Percentiles rank a stretch among this genome's conserved stretches.
phyloP scores from a whole-genome alignment of 78 protist genomes.

The Creolimax fragrantissima region DNA sequence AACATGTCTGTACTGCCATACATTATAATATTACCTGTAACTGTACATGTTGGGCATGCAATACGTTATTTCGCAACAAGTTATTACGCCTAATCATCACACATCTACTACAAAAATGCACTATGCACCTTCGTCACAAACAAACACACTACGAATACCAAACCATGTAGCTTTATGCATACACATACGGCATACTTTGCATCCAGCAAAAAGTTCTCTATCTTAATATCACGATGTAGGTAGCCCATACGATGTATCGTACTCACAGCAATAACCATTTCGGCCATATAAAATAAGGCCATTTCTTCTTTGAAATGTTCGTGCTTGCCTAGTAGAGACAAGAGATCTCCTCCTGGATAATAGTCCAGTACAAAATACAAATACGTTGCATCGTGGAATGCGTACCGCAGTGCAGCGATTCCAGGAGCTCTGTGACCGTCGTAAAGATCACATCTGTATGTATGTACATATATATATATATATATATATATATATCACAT shows the following conservation, averaged over 20 bases:
- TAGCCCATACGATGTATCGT: slow-evolving; percentile 62
- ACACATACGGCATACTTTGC: neutral
- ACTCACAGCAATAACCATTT: slow-evolving; percentile 66
- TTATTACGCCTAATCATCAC: too few species aligned
- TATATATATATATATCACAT: too few species aligned
- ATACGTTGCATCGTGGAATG: neutral
- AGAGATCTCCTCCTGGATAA: slow-evolving; percentile 38
- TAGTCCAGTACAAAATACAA: neutral
- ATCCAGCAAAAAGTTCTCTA: slow-evolving; percentile 36
- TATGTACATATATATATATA: neutral
- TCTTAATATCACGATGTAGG: slow-evolving; percentile 56
- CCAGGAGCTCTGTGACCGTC: neutral
- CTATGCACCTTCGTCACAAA: too few species aligned
- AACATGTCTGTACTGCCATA: too few species aligned
- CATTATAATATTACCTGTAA: too few species aligned
- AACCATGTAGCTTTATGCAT: too few species aligned
- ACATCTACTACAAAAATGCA: too few species aligned
- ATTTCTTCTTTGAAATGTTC: slow-evolving; percentile 32
- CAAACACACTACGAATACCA: too few species aligned
- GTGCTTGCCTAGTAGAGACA: neutral
- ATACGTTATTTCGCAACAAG: too few species aligned
- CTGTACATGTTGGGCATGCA: too few species aligned
- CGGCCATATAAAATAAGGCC: slow-evolving; percentile 72
- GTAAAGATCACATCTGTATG: neutral
- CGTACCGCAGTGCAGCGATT: neutral